These are phyloP conservation scores for Hypholoma fasciculare DNA, from an alignment of 768 basidiomycete genomes.

Conservation along the genomic window DNA sequence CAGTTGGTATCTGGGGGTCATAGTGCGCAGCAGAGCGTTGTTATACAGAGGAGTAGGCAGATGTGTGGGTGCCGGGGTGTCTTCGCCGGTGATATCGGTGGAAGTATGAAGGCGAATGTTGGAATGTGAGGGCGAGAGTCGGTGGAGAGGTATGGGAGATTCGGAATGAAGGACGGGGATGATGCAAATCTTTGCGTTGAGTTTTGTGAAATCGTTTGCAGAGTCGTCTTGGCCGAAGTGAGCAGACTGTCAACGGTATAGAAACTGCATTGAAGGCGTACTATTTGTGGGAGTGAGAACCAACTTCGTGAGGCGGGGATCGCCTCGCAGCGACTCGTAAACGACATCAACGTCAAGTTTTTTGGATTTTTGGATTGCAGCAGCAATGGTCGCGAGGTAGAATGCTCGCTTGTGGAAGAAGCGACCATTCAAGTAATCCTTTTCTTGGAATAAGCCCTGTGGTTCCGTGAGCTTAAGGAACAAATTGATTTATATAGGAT, in stretches of 20 bases:
- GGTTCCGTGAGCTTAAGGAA: constrained; percentile 5
- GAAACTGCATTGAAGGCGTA: constrained; percentile 26
- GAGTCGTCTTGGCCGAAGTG: constrained; percentile 42
- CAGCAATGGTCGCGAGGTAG: constrained; percentile 81
- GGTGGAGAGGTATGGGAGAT: constrained; percentile 65
- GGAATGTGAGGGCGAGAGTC: constrained; percentile 73
- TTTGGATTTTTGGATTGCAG: constrained; percentile 49
- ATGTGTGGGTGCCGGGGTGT: constrained; percentile 20
- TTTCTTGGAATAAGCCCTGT: constrained; percentile 88
- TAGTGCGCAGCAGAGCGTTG: constrained; percentile 58
- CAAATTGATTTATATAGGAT: neutral
- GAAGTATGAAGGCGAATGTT: constrained; percentile 42
- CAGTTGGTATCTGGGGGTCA: constrained; percentile 51
- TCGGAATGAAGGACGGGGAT: constrained; percentile 62
- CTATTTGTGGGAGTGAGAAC: constrained; percentile 59
- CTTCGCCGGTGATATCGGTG: constrained; percentile 17
- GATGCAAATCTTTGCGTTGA: constrained; percentile 72
- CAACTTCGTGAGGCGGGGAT: constrained; percentile 67
- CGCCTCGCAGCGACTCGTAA: constrained; percentile 58
- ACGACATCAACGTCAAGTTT: constrained; percentile 55
- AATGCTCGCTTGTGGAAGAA: constrained; percentile 93
- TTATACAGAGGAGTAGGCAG: constrained; percentile 81
- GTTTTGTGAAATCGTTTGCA: constrained; percentile 59
- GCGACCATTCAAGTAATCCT: constrained; percentile 87
- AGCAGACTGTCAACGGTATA: constrained; percentile 21